phyloP scores from a whole-genome alignment of 73 alveolate genomes.

The Paramecium sonneborni region DNA sequence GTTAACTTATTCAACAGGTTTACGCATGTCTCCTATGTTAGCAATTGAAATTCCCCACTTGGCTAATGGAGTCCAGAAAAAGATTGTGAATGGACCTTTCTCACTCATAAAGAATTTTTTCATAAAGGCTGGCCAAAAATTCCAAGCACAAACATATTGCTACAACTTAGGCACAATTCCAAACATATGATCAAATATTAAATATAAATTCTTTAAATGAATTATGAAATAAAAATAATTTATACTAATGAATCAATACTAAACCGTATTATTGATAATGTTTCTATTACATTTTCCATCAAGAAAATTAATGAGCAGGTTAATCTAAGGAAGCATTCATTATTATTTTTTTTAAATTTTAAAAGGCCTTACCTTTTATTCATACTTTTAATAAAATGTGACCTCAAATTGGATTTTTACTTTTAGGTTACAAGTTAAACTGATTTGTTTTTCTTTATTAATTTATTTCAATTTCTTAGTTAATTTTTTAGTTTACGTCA shows the following conservation, averaged over 20 bases:
- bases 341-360: too few relatives aligned
- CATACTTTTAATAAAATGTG: too few relatives aligned
- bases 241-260: background rate
- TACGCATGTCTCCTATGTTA: constrained; percentile 34
- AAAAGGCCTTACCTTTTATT: too few relatives aligned
- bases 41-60: constrained; percentile 41
- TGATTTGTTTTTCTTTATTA: too few relatives aligned
- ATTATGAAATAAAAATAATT: background rate
- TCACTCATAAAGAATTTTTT: background rate
- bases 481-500: too few relatives aligned
- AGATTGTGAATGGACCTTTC: constrained; percentile 54
- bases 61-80: constrained; percentile 43
- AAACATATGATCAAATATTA: background rate
- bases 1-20: constrained; percentile 50
- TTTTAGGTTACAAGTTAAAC: too few relatives aligned
- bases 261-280: background rate
- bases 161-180: constrained; percentile 45
- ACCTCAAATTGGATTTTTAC: too few relatives aligned
- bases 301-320: too few relatives aligned
- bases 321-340: too few relatives aligned
- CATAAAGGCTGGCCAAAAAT: constrained; percentile 46
- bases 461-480: too few relatives aligned
- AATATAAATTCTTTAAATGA: background rate
- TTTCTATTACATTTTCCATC: background rate
- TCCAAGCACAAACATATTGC: constrained; percentile 1